These are phyloP conservation scores for Flaveria ramosissima DNA, from an alignment of 129 eudicot species.

Conservation along the genomic window DNA sequence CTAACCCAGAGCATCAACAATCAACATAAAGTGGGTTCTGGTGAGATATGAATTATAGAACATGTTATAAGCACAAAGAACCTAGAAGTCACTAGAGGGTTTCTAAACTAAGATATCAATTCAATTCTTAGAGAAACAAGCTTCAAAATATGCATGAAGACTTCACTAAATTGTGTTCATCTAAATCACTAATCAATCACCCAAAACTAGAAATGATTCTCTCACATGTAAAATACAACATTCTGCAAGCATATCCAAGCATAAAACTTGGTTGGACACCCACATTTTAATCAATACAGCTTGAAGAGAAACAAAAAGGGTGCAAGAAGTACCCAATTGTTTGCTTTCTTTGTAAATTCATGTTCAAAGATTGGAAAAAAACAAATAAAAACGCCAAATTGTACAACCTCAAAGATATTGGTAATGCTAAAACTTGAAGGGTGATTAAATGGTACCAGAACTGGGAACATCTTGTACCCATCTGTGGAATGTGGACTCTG, in stretches of 20 bases:
- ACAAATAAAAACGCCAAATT: background rate
- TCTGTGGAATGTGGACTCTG: conserved; percentile 66
- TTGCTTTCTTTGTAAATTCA: background rate
- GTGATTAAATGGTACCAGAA: conserved; percentile 47
- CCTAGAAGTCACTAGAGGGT: background rate
- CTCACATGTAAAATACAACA: background rate
- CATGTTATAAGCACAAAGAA: background rate
- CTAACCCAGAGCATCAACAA: background rate
- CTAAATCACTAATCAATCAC: background rate
- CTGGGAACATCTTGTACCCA: conserved; percentile 80
- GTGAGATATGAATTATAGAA: background rate
- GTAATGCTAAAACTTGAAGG: too few relatives aligned
- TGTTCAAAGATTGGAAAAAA: background rate
- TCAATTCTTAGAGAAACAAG: conserved; percentile 5
- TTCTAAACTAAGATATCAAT: conserved; percentile 13
- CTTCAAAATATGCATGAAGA: conserved; percentile 4
- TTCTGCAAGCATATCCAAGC: background rate
- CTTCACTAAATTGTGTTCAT: background rate
- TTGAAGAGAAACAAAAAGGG: too few relatives aligned
- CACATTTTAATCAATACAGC: too few relatives aligned
- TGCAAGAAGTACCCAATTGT: background rate
- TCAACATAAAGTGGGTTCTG: background rate
- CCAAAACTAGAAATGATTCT: background rate
- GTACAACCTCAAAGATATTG: too few relatives aligned
- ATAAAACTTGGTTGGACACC: too few relatives aligned